Conservation (phyloP, 345 rosid species). For the Salix suchowensis region DNA sequence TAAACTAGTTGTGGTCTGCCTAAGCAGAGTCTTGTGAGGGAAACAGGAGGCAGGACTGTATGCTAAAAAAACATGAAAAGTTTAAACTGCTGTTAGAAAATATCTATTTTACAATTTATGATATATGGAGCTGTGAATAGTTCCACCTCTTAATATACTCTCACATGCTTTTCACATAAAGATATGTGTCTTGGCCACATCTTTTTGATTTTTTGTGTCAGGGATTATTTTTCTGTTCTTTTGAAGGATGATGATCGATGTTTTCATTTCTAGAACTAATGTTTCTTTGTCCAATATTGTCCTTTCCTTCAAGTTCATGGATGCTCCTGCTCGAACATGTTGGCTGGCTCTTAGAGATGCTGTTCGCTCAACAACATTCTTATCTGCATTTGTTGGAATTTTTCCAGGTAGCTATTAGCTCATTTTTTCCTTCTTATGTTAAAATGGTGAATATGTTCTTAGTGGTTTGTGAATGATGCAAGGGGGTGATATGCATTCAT, state of each 20-base stretch:
- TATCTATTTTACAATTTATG: background rate
- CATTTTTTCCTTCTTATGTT: background rate
- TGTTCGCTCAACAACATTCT: slow-evolving; percentile 84
- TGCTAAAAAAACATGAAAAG: background rate
- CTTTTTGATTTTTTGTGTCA: background rate
- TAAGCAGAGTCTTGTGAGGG: background rate
- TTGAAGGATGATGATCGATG: background rate
- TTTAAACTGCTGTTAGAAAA: background rate
- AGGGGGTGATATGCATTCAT: slow-evolving; percentile 88
- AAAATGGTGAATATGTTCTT: slow-evolving; percentile 14
- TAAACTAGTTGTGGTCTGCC: background rate
- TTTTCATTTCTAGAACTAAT: slow-evolving; percentile 13
- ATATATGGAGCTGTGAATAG: background rate
- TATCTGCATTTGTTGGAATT: slow-evolving; percentile 96
- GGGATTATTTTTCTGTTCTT: background rate
- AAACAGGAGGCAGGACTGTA: background rate
- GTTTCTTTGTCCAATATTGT: slow-evolving; percentile 10
- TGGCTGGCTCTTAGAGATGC: slow-evolving; percentile 87
- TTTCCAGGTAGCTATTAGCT: slow-evolving; percentile 70
- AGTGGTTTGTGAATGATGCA: slow-evolving; percentile 22
- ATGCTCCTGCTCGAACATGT: slow-evolving; percentile 75
- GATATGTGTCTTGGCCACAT: background rate
- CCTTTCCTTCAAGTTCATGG: slow-evolving; percentile 64
- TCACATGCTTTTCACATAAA: background rate
- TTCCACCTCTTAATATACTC: background rate